Base-by-base conservation (phyloP, 1,284 basidiomycete genomes). In the Mycosarcoma maydis region DNA sequence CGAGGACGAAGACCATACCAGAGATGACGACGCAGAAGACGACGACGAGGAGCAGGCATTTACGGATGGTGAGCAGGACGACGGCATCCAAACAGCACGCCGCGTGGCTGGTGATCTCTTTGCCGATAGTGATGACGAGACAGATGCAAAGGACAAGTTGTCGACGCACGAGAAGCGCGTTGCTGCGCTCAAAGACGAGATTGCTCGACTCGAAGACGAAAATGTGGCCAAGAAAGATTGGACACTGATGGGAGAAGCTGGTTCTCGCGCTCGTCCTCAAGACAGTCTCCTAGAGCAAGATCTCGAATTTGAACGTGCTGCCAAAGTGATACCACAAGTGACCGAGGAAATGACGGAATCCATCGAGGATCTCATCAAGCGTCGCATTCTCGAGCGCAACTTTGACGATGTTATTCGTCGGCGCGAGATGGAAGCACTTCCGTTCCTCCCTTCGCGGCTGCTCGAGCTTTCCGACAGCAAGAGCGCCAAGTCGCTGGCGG, bases 231-330 rank as follows among this genome's bases (percentile, higher is more conserved):
- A 84, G 30, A 86, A 86, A 76, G 94, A 98, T 70, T 99, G 96
- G 96, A 90, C 90, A 6, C 85, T 98, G 30, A 87, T 92, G 85
- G 95, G 96, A 41, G 96, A 99, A 83, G 92, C 92, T 11, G 88
- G 87, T 11, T 87, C 91, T 6, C 87, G 89, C 33, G 84, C 89
- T 37, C 88, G 96, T 48, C 95, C 96, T 1, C 88, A 92, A 78
- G 94, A 98, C 83, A 92, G 92, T 22, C 85, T 98, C 16, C 86
- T 99, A 13, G 92, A 93, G 81, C 91, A 98, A 82, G 92, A 97
- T 81, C 86, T 99, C 37, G 94, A 98, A 59, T 98, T 95, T 71
- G 96, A 98, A 72, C 90, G 85, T 33, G 87, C 90, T 13, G 88
- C 89, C 84, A 97, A 95, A 83, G 86, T 89, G 16, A 90, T 90